Evolutionary conservation across 371 early-diverging fungal species (phyloP).

Genomic region (Paraphysoderma sedebokerense): DNA sequence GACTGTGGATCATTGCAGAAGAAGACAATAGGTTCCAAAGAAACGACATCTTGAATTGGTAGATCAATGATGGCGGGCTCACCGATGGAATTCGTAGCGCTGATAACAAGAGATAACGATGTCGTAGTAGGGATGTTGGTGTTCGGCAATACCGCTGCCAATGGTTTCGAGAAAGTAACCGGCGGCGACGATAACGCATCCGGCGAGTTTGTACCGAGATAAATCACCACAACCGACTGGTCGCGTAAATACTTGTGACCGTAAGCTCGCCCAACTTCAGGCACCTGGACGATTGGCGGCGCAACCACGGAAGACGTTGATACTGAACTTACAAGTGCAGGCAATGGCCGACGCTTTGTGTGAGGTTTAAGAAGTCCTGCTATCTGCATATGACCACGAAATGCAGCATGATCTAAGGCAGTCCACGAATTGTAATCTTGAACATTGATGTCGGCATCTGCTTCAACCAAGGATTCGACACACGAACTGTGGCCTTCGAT

Average conservation of each 20-base stretch:
- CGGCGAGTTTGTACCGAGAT: conserved; percentile 45
- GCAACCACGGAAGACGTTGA: no score
- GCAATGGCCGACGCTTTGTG: conserved; percentile 8
- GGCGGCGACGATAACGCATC: no score
- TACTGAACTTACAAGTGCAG: conserved; percentile 1
- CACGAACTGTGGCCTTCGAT: conserved; percentile 37
- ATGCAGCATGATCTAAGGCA: conserved; percentile 48
- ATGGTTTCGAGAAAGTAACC: no score
- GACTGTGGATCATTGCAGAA: conserved; percentile 30
- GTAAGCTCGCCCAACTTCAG: conserved; percentile 15
- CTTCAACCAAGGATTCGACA: conserved; percentile 25
- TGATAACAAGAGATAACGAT: conserved; percentile 35
- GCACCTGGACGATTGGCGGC: conserved; percentile 3
- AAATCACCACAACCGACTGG: conserved; percentile 41
- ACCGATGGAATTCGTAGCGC: conserved; percentile 37
- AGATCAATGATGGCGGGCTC: conserved; percentile 41
- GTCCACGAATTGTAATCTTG: conserved; percentile 37
- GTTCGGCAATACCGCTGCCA: no score
- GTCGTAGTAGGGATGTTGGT: no score
- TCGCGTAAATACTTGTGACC: conserved; percentile 48
- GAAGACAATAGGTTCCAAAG: conserved; percentile 41
- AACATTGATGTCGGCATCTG: conserved; percentile 28
- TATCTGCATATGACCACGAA: conserved; percentile 33
- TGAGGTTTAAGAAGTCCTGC: conserved; percentile 28
- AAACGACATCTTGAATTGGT: conserved; percentile 19